Evolutionary conservation across 257 asterid genomes (phyloP), one percentile per base, ranked within the genome.

Genomic region (Linderniella brevidens): DNA sequence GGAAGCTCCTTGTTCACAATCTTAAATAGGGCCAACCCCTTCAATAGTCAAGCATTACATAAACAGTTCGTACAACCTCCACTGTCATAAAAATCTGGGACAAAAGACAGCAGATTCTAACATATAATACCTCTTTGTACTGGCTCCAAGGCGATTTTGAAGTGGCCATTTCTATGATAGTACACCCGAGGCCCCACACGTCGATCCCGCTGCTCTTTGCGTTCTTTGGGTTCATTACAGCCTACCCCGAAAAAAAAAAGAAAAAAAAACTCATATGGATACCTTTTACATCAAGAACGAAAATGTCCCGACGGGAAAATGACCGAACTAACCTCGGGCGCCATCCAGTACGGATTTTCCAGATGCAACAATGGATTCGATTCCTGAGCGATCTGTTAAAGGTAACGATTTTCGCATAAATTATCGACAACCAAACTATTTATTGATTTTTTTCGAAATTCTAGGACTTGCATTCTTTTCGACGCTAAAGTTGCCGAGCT

Each of bases 401-500:
- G 3, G 32, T 25, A 25, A 25, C 32, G 4, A 25, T 6, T 2
- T 25, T 25, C 32, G 32, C 32, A 25, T 25, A 6, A 25, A n/a
- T n/a, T 25, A 25, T 25, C 32, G 6, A 6, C 32, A 6, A 25
- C 3, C 6, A 25, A 25, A 25, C 3, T 6, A 25, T 3, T 25
- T 25, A 6, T 2, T 25, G 4, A 25, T 25, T 25, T 25, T 25
- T 25, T 25, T 25, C 4, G 32, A 2, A 3, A 25, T 3, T 25
- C 6, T 25, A 25, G 32, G 4, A 25, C 32, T 13, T 42, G 19
- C 49, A 60, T 75, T 79, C 49, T 75, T 75, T 66, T 79, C 79
- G 77, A 71, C 67, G 35, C 82, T 78, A 61, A 74, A 74, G 61
- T 74, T 75, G 20, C 78, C 78, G 56, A 74, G 55, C 58, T 74